Evolutionary conservation across 495 filamentous ascomycete genomes (phyloP).

Genomic region (Daldinia bambusicola): DNA sequence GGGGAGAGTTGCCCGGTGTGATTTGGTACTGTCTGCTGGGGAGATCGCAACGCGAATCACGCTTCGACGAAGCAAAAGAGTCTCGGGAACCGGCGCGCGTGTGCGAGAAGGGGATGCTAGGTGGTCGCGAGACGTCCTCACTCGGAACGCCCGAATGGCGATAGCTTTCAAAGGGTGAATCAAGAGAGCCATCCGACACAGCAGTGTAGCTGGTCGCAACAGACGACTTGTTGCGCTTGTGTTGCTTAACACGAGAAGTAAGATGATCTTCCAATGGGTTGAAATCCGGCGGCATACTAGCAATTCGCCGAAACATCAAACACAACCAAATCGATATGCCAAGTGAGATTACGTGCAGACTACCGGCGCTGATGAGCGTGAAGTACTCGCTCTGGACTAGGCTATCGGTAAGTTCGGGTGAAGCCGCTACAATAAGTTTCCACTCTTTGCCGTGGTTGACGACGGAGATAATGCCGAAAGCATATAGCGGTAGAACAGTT

Average conservation of each 20-base stretch:
- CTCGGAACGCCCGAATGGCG: constrained; percentile 59
- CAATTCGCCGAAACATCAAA: constrained; percentile 81
- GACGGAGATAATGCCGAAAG: constrained; percentile 71
- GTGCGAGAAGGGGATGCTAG: constrained; percentile 78
- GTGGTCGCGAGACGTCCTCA: constrained; percentile 67
- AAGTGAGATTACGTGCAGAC: constrained; percentile 75
- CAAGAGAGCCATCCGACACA: constrained; percentile 59
- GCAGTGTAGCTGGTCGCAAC: constrained; percentile 64
- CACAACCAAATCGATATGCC: constrained; percentile 75
- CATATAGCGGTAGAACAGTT: constrained; percentile 78
- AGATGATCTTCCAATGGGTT: constrained; percentile 89
- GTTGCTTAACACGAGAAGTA: constrained; percentile 68
- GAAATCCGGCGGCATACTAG: constrained; percentile 85
- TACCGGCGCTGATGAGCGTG: constrained; percentile 66
- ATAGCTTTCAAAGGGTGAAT: constrained; percentile 59
- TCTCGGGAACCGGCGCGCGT: constrained; percentile 69
- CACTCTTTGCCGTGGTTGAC: constrained; percentile 66
- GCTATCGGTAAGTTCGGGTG: constrained; percentile 57
- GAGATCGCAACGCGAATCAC: constrained; percentile 61
- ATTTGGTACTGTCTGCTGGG: constrained; percentile 63
- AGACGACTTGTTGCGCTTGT: constrained; percentile 80
- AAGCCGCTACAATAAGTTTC: constrained; percentile 66
- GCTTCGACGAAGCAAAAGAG: constrained; percentile 57
- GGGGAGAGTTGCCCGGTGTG: constrained; percentile 57
- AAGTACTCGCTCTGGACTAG: constrained; percentile 74